Conservation (phyloP, 192 early-diverging fungal species). For the Entophlyctis luteolus region DNA sequence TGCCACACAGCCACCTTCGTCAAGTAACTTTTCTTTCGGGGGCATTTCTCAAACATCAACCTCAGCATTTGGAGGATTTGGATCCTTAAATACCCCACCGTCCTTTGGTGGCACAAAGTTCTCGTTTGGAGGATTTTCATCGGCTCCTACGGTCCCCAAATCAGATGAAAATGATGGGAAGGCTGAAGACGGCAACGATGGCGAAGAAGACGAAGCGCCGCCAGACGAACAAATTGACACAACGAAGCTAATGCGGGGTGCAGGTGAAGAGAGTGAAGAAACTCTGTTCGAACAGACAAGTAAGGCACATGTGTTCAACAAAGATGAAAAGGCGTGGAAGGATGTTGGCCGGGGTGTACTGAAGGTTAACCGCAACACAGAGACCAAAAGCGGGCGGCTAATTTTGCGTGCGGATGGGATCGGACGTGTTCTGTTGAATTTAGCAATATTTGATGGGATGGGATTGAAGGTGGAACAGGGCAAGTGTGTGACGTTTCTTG, state of each 20-base stretch:
- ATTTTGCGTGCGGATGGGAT: constrained; percentile 39
- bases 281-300: constrained; percentile 25
- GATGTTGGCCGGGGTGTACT: constrained; percentile 35
- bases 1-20: neutral
- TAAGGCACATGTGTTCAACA: constrained; percentile 17
- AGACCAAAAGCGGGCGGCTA: constrained; percentile 33
- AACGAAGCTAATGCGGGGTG: constrained; percentile 37
- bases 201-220: constrained; percentile 32
- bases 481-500: constrained; percentile 12
- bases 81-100: neutral
- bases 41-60: neutral
- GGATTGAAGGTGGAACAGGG: constrained; percentile 4
- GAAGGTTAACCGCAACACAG: constrained; percentile 35
- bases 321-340: constrained; percentile 24
- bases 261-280: constrained; percentile 41
- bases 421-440: constrained; percentile 43
- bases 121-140: constrained; percentile 13
- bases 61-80: constrained; percentile 17
- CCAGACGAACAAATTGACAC: constrained; percentile 31
- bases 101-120: constrained; percentile 15
- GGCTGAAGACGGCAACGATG: constrained; percentile 9
- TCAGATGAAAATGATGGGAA: neutral
- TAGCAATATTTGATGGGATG: constrained; percentile 35
- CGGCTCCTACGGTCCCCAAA: neutral
- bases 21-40: neutral